Evolutionary conservation across 116 monocot species (phyloP).

Genomic region (Posidonia oceanica): DNA sequence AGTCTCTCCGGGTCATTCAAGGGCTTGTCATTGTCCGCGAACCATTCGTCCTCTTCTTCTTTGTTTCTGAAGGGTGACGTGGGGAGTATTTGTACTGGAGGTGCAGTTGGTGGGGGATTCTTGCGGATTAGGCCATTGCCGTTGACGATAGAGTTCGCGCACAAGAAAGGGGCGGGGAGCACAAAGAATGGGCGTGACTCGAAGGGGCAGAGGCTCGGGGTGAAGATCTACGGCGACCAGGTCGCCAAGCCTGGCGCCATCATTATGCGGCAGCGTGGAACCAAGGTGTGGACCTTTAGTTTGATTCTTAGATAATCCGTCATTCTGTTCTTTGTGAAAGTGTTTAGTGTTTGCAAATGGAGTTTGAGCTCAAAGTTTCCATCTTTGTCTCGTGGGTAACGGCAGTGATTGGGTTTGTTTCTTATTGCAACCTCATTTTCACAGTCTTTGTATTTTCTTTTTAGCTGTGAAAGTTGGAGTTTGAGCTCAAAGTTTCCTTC

Average conservation of each 20-base stretch:
- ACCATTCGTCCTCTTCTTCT: constrained; percentile 13
- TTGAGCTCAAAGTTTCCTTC: too few species aligned
- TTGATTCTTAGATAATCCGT: too few species aligned
- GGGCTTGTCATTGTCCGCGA: constrained; percentile 23
- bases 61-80: constrained; percentile 27
- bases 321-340: too few species aligned
- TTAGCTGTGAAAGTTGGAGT: too few species aligned
- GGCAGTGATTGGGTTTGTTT: too few species aligned
- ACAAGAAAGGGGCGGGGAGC: constrained; percentile 98
- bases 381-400: too few species aligned
- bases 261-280: constrained; percentile 55
- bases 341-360: too few species aligned
- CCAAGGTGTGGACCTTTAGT: constrained; percentile 5
- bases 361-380: too few species aligned
- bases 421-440: too few species aligned
- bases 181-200: constrained; percentile 93
- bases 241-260: constrained; percentile 81
- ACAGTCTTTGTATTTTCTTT: too few species aligned
- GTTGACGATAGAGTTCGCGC: constrained; percentile 81
- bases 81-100: neutral
- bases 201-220: constrained; percentile 63
- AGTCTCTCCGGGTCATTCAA: constrained; percentile 43
- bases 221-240: constrained; percentile 97
- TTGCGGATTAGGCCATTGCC: constrained; percentile 17
- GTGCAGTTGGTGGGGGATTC: neutral